Conservation (phyloP, 164 flowering plant genomes). For the Litsea cubeba region DNA sequence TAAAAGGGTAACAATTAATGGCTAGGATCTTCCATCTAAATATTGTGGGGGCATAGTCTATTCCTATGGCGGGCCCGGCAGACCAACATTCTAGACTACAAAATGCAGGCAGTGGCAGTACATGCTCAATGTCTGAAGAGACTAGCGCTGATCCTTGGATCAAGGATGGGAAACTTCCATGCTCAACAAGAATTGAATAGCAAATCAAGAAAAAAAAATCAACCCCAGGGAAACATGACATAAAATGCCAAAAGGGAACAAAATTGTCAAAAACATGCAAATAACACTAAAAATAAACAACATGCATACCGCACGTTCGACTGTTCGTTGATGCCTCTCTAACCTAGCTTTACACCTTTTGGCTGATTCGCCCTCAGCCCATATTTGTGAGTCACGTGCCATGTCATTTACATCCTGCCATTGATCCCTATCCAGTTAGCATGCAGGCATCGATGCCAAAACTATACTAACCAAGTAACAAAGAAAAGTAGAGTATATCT, state of each 20-base stretch:
- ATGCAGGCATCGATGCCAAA: neutral
- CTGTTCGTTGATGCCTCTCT: conserved; percentile 81
- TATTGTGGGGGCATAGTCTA: no score
- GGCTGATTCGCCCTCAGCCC: conserved; percentile 70
- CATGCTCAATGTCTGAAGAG: neutral
- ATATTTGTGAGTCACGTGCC: conserved; percentile 18
- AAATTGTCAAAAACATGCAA: neutral
- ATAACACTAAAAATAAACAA: neutral
- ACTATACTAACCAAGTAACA: conserved; percentile 4
- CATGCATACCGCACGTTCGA: conserved; percentile 80
- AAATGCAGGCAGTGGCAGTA: neutral
- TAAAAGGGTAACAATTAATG: no score
- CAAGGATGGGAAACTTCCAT: neutral
- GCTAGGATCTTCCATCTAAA: neutral
- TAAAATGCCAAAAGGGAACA: neutral
- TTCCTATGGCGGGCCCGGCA: neutral
- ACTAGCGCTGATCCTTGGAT: neutral
- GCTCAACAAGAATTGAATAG: neutral
- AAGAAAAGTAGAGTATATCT: conserved; percentile 23
- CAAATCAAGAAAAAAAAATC: neutral
- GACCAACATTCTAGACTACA: neutral
- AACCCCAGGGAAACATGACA: neutral
- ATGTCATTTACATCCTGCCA: conserved; percentile 5
- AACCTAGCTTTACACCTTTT: conserved; percentile 85
- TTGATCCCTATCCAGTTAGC: neutral